Base-by-base conservation (phyloP, 2,329 filamentous ascomycete genomes). In the Phyllosticta paracitricarpa region DNA sequence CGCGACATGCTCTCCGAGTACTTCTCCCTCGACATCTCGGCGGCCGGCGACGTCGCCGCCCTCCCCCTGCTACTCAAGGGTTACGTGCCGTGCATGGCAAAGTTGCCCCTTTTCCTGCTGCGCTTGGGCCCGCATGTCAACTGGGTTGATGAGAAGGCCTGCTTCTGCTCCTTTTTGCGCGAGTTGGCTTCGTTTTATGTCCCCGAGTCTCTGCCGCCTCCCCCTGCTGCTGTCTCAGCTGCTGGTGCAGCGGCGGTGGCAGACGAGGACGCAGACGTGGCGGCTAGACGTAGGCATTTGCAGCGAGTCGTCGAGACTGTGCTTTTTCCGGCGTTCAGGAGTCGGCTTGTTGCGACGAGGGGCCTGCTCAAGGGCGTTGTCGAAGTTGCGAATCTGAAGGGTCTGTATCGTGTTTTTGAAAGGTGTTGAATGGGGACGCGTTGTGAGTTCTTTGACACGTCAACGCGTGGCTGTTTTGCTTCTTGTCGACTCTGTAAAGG, bases 351-450 rank as follows among this genome's bases (percentile, higher is more conserved):
- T 61, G 92, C 90, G 22, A 97, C 94, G 8, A 87, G 83, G 65
- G 80, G 82, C 4, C 76, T 97, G 68, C 83, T 95, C 75, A 84
- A 86, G 57, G 88, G 85, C 0, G 84, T 96, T 10, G 77, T 96
- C 55, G 93, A 99, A 74, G 85, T 96, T 56, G 93, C 94, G 1
- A 91, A 95, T 76, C 74, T 97, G 63, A 97, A 96, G 74, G 91
- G 92, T 0, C 72, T 99, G 62, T 99, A 99, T 74, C 81, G 89
- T 54, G 92, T 97, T 2, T 99, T 99, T 79, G 94, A 99, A 76
- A 80, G 94, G 60, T 97, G 94, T 73, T 97, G 73, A 83, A 54
- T 19, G 6, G 1, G 14, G 40, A 4, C 10, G 33, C 17, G 33
- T 40, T 40, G 33, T 2, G 3, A 10, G 17, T 40, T 48, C 6